These are phyloP conservation scores for Gryganskiella cystojenkinii DNA, from an alignment of 192 early-diverging fungal species.

Conservation along the genomic window DNA sequence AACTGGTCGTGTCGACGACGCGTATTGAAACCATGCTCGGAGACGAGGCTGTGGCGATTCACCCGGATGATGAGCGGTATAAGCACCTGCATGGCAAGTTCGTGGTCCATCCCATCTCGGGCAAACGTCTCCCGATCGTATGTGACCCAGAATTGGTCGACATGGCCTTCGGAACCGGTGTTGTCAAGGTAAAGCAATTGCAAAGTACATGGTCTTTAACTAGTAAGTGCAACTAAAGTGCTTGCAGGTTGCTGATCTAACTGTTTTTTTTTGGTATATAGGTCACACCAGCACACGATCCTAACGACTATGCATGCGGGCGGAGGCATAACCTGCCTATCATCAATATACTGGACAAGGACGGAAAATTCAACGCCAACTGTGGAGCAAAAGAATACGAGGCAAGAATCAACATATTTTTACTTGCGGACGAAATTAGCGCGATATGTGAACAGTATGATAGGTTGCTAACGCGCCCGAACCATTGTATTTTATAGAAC, in stretches of 20 bases:
- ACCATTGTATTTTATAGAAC: conserved; percentile 67
- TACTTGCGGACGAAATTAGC: no score
- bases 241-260: background rate
- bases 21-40: conserved; percentile 99
- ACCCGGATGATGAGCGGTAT: conserved; percentile 89
- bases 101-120: conserved; percentile 87
- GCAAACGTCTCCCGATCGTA: conserved; percentile 84
- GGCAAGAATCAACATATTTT: no score
- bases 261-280: conserved; percentile 35
- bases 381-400: conserved; percentile 68
- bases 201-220: background rate
- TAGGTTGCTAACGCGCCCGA: no score
- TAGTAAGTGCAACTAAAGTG: background rate
- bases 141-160: conserved; percentile 87
- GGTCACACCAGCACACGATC: conserved; percentile 97
- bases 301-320: conserved; percentile 90
- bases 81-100: conserved; percentile 69
- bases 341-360: conserved; percentile 86
- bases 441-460: background rate
- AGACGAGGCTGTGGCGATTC: conserved; percentile 94
- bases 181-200: conserved; percentile 96
- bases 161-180: conserved; percentile 94
- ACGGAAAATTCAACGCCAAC: conserved; percentile 83
- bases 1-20: conserved; percentile 94
- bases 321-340: conserved; percentile 84